Evolutionary conservation across 1,139 yeast species (phyloP).

Genomic region (Geotrichum carabidarum): DNA sequence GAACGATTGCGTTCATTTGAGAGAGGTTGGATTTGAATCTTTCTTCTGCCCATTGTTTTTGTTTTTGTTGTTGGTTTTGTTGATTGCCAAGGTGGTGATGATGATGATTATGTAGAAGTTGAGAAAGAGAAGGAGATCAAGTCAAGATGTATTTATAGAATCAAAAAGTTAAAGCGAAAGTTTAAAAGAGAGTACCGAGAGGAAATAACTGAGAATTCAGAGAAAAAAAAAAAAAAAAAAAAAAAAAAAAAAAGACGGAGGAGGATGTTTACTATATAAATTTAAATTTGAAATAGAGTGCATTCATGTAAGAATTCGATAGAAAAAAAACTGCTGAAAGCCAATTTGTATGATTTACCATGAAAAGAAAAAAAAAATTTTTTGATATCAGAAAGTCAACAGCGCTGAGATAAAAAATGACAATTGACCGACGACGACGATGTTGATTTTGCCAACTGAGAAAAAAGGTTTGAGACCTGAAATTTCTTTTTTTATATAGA

Average conservation of each 20-base stretch:
- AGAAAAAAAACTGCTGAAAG: no score
- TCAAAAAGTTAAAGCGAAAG: background rate
- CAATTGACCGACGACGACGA: no score
- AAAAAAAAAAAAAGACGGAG: background rate
- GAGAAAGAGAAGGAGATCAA: background rate
- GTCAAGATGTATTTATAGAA: background rate
- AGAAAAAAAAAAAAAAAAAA: background rate
- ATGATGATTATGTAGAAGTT: background rate
- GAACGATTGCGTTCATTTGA: slow-evolving; percentile 78
- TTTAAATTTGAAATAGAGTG: background rate
- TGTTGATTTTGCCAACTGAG: no score
- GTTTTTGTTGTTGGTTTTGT: background rate
- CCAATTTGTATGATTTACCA: no score
- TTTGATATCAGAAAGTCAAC: no score
- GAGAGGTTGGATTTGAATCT: slow-evolving; percentile 88
- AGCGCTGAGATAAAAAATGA: no score
- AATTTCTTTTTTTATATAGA: no score
- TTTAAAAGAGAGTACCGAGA: slow-evolving; percentile 2
- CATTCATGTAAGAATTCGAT: background rate
- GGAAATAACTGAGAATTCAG: background rate
- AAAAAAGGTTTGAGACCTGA: no score
- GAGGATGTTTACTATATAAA: background rate
- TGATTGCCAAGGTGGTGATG: background rate
- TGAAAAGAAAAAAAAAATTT: background rate
- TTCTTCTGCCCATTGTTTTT: slow-evolving; percentile 91